Evolutionary conservation across 305 asterid genomes (phyloP).

Genomic region (Plantago coronopus): DNA sequence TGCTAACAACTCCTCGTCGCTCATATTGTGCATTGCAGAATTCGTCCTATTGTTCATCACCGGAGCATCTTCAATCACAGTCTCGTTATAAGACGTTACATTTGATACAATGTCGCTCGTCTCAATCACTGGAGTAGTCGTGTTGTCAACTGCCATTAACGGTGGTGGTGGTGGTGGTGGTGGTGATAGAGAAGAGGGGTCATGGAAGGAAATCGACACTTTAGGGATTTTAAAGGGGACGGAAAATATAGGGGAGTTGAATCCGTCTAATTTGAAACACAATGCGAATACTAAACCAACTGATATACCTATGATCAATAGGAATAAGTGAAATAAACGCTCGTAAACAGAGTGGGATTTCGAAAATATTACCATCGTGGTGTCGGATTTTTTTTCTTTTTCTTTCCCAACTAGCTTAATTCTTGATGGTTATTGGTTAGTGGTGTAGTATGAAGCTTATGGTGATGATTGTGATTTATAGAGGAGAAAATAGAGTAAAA

Average conservation of each 20-base stretch:
- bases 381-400: too few relatives aligned
- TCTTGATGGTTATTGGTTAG: too few relatives aligned
- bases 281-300: conserved; percentile 35
- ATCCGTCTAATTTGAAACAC: conserved; percentile 28
- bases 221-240: conserved; percentile 5
- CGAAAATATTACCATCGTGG: conserved; percentile 10
- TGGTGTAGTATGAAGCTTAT: too few relatives aligned
- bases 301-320: conserved; percentile 44
- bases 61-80: too few relatives aligned
- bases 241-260: conserved; percentile 18
- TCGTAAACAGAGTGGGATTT: conserved; percentile 21
- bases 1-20: conserved; percentile 48
- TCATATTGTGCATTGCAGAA: conserved; percentile 42
- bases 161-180: conserved; percentile 2
- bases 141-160: background rate
- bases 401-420: too few relatives aligned
- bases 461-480: background rate
- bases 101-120: background rate
- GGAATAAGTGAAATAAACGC: conserved; percentile 30
- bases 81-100: conserved; percentile 1
- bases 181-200: background rate
- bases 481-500: background rate
- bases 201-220: background rate
- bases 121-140: background rate
- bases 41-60: background rate